A percentile compares a stretch with the other conserved stretches of the same genome.
Evolutionary conservation across 2,329 filamentous ascomycete genomes (phyloP).

Genomic region (Pseudopithomyces maydicus): DNA sequence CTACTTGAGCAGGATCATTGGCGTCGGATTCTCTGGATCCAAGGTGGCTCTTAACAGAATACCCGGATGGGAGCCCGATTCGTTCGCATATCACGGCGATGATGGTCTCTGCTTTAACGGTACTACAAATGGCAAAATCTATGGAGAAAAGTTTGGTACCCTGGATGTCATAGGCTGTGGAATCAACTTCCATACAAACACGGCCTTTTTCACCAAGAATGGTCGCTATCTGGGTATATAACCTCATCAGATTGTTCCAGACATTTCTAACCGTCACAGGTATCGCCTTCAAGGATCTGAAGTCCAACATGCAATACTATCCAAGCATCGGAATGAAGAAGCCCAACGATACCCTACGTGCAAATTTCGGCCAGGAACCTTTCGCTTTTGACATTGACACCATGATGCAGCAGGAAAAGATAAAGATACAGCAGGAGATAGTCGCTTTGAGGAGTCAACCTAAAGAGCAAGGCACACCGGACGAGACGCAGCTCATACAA

Average conservation of each 20-base stretch:
- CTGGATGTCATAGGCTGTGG: slow-evolving; percentile 68
- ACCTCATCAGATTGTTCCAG: not conserved
- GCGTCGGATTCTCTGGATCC: slow-evolving; percentile 64
- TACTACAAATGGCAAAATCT: slow-evolving; percentile 60
- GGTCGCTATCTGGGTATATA: slow-evolving; percentile 61
- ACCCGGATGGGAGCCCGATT: slow-evolving; percentile 69
- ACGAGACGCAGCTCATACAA: slow-evolving; percentile 80
- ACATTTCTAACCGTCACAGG: slow-evolving; percentile 54
- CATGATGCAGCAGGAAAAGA: slow-evolving; percentile 62
- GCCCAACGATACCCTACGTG: slow-evolving; percentile 61
- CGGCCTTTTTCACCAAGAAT: slow-evolving; percentile 70
- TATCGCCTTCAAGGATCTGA: slow-evolving; percentile 71
- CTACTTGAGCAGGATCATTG: slow-evolving; percentile 50
- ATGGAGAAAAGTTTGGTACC: slow-evolving; percentile 64
- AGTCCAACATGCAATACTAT: slow-evolving; percentile 64
- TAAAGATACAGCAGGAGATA: slow-evolving; percentile 41
- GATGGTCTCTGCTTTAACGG: slow-evolving; percentile 68
- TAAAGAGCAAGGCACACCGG: slow-evolving; percentile 48
- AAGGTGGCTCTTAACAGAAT: slow-evolving; percentile 65
- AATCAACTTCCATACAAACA: slow-evolving; percentile 65
- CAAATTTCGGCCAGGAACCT: slow-evolving; percentile 70
- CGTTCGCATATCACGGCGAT: slow-evolving; percentile 70
- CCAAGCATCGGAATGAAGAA: slow-evolving; percentile 71
- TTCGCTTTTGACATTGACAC: slow-evolving; percentile 92
- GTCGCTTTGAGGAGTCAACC: slow-evolving; percentile 21